Base-by-base conservation (phyloP, 805 yeast genomes). In the Nakazawaea holstii region DNA sequence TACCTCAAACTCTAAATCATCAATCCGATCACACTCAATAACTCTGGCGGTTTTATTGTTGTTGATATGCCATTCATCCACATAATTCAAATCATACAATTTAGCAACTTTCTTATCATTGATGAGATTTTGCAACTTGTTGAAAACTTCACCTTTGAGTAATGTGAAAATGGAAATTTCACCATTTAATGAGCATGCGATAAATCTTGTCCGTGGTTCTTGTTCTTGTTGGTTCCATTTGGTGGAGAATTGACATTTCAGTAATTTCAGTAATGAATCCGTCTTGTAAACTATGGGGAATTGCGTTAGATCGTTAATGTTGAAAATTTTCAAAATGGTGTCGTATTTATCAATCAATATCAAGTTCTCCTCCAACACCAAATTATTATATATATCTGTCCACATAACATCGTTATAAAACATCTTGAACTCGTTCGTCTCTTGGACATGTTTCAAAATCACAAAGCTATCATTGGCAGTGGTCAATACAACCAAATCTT, bases 131-230 rank as follows among this genome's bases (percentile, higher is more conserved):
- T 37, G 37, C 15, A 49, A 31, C 5, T 33, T 39, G 10, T 43
- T 40, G 7, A 49, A 45, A 27, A 49, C 39, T 2, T n/a, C 28
- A 29, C 46, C 36, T 13, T 45, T 41, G 14, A 62, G 17, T 4
- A 56, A 7, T 1, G 65, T 59, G 45, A 42, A 68, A 2, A 64
- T 11, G 9, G 58, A 55, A 7, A 70, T 49, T 37, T 68, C 72
- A 3, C 77, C 76, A 36, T 65, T 60, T 14, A 71, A 35, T 1
- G 75, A 75, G 47, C 66, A 62, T 10, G 68, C 54, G 14, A 65
- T 39, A 39, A 63, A 58, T 27, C 35, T 52, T 52, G 41, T 49
- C n/a, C 15, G 6, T 29, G 15, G 8, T 32, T n/a, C n/a, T n/a
- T n/a, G n/a, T n/a, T n/a, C n/a, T n/a, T 28, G 17, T 13, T 6